phyloP scores from a whole-genome alignment of 2,329 filamentous ascomycete species.

The Verticillium nonalfalfae region DNA sequence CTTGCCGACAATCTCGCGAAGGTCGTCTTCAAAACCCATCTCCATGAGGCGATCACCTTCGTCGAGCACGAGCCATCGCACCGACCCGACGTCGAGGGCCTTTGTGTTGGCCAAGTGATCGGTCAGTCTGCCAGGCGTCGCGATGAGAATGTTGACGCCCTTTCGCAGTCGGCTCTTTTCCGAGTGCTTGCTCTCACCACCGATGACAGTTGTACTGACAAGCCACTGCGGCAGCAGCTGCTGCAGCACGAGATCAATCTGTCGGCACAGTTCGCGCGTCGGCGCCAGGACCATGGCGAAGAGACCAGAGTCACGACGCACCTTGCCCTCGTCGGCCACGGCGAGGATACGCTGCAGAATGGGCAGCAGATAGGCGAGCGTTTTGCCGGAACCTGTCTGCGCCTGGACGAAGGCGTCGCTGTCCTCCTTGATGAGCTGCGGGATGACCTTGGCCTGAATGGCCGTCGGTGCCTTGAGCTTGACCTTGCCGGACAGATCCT shows the following conservation, averaged over 20 bases:
- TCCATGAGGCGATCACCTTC: slow-evolving; percentile 99
- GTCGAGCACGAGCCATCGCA: slow-evolving; percentile 90
- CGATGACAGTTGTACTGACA: slow-evolving; percentile 77
- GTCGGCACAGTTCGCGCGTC: slow-evolving; percentile 88
- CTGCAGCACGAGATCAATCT: slow-evolving; percentile 83
- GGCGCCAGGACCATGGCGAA: slow-evolving; percentile 94
- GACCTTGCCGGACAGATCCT: slow-evolving; percentile 79
- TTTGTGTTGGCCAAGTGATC: slow-evolving; percentile 94
- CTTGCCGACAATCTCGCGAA: slow-evolving; percentile 77
- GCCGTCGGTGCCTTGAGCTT: slow-evolving; percentile 85
- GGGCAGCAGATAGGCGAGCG: slow-evolving; percentile 87
- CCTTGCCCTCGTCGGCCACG: slow-evolving; percentile 50
- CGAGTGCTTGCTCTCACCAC: slow-evolving; percentile 63
- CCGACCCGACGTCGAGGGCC: slow-evolving; percentile 78
- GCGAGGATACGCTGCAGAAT: slow-evolving; percentile 83
- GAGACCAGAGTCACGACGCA: slow-evolving; percentile 80
- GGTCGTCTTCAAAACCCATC: slow-evolving; percentile 90
- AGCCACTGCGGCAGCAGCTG: slow-evolving; percentile 87
- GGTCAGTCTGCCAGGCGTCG: slow-evolving; percentile 82
- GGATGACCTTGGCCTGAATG: slow-evolving; percentile 86
- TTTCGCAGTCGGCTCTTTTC: slow-evolving; percentile 94
- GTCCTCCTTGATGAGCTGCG: slow-evolving; percentile 72
- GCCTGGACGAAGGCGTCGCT: slow-evolving; percentile 94
- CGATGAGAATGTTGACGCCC: slow-evolving; percentile 91
- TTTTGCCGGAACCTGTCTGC: slow-evolving; percentile 96